These are phyloP conservation scores for Gossypium thurberi DNA, from an alignment of 345 rosid genomes.

Conservation along the genomic window DNA sequence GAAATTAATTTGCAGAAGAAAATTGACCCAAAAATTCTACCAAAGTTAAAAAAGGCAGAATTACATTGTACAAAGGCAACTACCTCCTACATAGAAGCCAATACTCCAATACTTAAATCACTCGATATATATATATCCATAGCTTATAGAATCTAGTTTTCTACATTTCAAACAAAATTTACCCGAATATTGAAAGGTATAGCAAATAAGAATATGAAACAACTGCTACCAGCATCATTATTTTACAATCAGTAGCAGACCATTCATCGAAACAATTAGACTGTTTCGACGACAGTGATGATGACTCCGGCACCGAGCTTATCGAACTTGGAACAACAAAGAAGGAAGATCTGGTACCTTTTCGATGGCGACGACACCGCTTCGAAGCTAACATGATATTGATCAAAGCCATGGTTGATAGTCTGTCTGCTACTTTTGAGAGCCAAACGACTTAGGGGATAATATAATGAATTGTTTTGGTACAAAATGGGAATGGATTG, in stretches of 20 bases:
- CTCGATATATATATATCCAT: too few species aligned
- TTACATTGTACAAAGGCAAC: too few species aligned
- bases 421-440: neutral
- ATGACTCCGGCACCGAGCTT: neutral
- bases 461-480: too few species aligned
- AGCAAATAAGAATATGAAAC: constrained; percentile 5
- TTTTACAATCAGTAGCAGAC: neutral
- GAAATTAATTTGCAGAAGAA: neutral
- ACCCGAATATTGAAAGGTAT: constrained; percentile 8
- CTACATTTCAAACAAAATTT: neutral
- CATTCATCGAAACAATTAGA: neutral
- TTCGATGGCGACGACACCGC: neutral
- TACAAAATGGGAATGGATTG: neutral
- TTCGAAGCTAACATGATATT: constrained; percentile 1
- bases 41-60: neutral
- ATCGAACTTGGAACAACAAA: neutral
- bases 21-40: too few species aligned
- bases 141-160: too few species aligned
- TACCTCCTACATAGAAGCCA: too few species aligned
- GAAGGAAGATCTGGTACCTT: neutral
- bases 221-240: neutral
- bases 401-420: constrained; percentile 4
- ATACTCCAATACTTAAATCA: neutral
- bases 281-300: neutral
- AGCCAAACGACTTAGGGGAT: neutral